Percentiles rank a stretch among this genome's conserved stretches.
Conservation (phyloP, 352 stramenopile genomes). For the Phytophthora parvispora region DNA sequence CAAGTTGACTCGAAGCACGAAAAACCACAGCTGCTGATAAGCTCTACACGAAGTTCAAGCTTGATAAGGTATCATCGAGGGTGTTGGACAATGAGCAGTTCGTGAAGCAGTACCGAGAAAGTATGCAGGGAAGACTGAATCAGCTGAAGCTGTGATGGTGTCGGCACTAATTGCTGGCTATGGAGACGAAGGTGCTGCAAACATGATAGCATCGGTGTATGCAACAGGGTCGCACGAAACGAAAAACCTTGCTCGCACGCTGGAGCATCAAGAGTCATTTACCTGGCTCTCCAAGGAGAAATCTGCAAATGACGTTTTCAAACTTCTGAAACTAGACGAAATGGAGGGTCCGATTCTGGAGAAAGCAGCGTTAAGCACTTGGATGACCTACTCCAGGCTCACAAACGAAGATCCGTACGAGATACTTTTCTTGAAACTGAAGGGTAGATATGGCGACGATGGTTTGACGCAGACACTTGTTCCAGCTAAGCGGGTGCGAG, state of each 20-base stretch:
- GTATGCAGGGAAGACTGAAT: background rate
- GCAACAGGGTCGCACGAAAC: background rate
- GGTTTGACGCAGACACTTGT: slow-evolving; percentile 1
- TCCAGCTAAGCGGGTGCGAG: background rate
- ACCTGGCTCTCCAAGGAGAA: background rate
- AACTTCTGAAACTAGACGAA: slow-evolving; percentile 1
- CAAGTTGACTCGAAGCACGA: too few relatives aligned
- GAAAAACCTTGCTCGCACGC: background rate
- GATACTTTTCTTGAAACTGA: slow-evolving; percentile 2
- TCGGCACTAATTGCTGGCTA: background rate
- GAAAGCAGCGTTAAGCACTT: slow-evolving; percentile 4
- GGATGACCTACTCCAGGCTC: slow-evolving; percentile 3
- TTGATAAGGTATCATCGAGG: too few relatives aligned
- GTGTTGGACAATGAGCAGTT: too few relatives aligned
- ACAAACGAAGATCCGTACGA: background rate
- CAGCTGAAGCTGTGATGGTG: background rate
- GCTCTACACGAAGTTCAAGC: too few relatives aligned
- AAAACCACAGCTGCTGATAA: too few relatives aligned
- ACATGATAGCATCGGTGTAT: background rate
- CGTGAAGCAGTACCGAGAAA: background rate
- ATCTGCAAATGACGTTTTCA: slow-evolving; percentile 1
- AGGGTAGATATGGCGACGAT: background rate
- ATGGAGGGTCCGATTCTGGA: background rate
- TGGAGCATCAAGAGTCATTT: background rate
- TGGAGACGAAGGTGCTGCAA: background rate